A percentile compares a stretch with the other conserved stretches of the same genome.
Conservation (phyloP, 106 monocot genomes). For the Dendrobium nobile region DNA sequence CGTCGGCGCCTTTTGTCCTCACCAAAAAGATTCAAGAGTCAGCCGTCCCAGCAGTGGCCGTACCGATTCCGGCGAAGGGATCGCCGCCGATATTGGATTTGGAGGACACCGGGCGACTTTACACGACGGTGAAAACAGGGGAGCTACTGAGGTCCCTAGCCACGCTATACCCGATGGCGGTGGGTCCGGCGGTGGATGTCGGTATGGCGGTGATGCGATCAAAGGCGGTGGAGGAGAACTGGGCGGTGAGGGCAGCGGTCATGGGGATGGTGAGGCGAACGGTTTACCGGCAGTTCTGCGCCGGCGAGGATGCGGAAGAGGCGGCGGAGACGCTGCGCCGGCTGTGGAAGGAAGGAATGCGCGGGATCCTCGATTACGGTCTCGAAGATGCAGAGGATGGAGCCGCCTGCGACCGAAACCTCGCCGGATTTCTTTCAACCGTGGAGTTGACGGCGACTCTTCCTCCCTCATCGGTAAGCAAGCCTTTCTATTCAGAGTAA, state of each 20-base stretch:
- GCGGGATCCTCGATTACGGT: constrained; percentile 78
- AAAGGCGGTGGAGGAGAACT: not conserved
- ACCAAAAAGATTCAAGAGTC: not conserved
- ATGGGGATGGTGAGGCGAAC: constrained; percentile 32
- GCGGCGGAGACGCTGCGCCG: constrained; percentile 40
- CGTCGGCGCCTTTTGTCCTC: no score
- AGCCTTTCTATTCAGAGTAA: constrained; percentile 5
- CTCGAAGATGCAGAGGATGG: constrained; percentile 73
- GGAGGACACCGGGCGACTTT: constrained; percentile 40
- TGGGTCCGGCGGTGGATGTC: constrained; percentile 50
- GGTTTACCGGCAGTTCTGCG: constrained; percentile 77
- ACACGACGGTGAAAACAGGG: constrained; percentile 34
- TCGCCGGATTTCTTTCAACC: constrained; percentile 47
- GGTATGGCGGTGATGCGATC: constrained; percentile 32
- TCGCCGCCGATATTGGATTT: constrained; percentile 21
- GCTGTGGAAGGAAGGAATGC: constrained; percentile 53
- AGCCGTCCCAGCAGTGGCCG: no score
- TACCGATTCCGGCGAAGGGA: no score
- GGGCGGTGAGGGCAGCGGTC: no score
- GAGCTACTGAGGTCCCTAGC: constrained; percentile 38
- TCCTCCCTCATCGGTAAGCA: constrained; percentile 58
- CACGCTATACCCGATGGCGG: constrained; percentile 32
- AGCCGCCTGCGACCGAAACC: constrained; percentile 52
- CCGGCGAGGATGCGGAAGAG: constrained; percentile 53
- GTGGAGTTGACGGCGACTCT: constrained; percentile 53